Evolutionary conservation across 2,329 filamentous ascomycete genomes (phyloP).

Genomic region (Talaromyces sp.): DNA sequence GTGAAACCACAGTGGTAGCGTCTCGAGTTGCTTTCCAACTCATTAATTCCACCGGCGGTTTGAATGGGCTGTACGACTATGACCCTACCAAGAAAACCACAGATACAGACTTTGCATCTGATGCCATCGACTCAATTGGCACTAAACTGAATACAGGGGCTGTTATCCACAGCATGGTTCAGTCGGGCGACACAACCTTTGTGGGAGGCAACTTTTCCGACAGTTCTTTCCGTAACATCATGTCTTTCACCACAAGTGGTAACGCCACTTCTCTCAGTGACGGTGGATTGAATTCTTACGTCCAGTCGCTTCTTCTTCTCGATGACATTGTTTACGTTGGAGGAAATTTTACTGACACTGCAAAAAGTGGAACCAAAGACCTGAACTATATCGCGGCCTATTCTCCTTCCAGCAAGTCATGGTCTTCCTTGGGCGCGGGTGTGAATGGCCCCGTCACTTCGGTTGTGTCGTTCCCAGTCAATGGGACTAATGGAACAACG

Average conservation of each 20-base stretch:
- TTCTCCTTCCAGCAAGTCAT: constrained; percentile 61
- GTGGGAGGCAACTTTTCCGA: constrained; percentile 82
- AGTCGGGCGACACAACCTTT: constrained; percentile 61
- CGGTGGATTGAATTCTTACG: constrained; percentile 73
- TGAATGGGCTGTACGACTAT: constrained; percentile 90
- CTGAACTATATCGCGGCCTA: constrained; percentile 75
- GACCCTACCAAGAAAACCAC: constrained; percentile 60
- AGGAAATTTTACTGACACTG: constrained; percentile 75
- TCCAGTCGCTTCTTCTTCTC: constrained; percentile 66
- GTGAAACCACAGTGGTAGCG: constrained; percentile 74
- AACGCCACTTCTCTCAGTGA: constrained; percentile 58
- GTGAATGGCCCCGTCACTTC: constrained; percentile 72
- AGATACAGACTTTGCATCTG: constrained; percentile 62
- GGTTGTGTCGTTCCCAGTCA: constrained; percentile 73
- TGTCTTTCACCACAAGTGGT: constrained; percentile 60
- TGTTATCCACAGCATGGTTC: constrained; percentile 63
- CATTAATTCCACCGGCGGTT: constrained; percentile 60
- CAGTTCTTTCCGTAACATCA: constrained; percentile 65
- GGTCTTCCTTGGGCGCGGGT: constrained; percentile 77
- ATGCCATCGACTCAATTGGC: constrained; percentile 71
- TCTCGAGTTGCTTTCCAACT: constrained; percentile 73
- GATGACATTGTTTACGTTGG: constrained; percentile 70
- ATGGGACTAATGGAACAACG: constrained; percentile 62
- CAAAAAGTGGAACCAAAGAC: constrained; percentile 55
- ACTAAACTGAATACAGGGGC: constrained; percentile 63